phyloP scores from a whole-genome alignment of 768 basidiomycete genomes.

The Mycena venus region DNA sequence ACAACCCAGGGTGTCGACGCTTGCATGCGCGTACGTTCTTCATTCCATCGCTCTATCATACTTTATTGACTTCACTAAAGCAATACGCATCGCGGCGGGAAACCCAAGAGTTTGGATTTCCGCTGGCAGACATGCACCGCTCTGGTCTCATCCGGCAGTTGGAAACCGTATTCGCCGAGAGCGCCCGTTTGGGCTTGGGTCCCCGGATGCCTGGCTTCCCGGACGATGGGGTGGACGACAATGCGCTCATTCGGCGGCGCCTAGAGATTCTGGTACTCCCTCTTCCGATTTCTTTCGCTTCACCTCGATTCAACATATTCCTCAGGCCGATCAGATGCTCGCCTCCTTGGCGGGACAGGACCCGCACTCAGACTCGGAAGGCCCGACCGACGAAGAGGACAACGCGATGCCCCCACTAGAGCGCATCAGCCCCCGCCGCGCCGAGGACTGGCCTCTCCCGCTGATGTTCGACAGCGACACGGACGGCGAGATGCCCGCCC shows the following conservation, averaged over 20 bases:
- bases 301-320: slow-evolving; percentile 3
- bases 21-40: slow-evolving; percentile 63
- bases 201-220: slow-evolving; percentile 30
- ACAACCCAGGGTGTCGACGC: slow-evolving; percentile 69
- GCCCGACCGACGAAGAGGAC: slow-evolving; percentile 21
- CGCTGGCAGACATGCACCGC: background rate
- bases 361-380: slow-evolving; percentile 24
- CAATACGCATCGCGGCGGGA: slow-evolving; percentile 23
- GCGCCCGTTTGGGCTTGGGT: slow-evolving; percentile 29
- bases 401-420: slow-evolving; percentile 27
- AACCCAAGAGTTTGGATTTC: background rate
- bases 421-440: slow-evolving; percentile 27
- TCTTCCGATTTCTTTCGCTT: background rate
- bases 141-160: slow-evolving; percentile 28
- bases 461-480: slow-evolving; percentile 32
- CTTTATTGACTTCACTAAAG: slow-evolving; percentile 3
- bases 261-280: slow-evolving; percentile 43
- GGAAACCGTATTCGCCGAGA: slow-evolving; percentile 34
- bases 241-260: slow-evolving; percentile 41
- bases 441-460: slow-evolving; percentile 5
- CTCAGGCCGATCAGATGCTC: slow-evolving; percentile 52
- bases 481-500: slow-evolving; percentile 52
- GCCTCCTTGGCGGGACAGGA: slow-evolving; percentile 24
- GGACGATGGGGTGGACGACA: slow-evolving; percentile 35
- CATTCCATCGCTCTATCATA: background rate